phyloP scores from a whole-genome alignment of 495 filamentous ascomycete genomes.

The Penicillium tannophilum region DNA sequence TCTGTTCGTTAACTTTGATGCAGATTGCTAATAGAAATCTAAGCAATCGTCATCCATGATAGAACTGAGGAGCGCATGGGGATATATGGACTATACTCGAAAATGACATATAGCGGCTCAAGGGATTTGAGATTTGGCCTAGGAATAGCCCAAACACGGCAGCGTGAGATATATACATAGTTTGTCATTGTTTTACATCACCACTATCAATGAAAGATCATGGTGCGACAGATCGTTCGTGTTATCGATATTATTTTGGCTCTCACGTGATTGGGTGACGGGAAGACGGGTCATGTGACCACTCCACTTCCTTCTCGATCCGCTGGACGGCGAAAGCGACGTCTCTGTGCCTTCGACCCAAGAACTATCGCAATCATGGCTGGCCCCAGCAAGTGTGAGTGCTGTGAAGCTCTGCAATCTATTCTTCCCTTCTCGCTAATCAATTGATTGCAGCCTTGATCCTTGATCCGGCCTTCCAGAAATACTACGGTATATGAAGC shows the following conservation, averaged over 20 bases:
- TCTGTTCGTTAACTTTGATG: too few species aligned
- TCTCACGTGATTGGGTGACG: constrained; percentile 1
- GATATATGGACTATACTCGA: too few species aligned
- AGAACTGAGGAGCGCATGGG: too few species aligned
- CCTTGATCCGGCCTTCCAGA: constrained; percentile 77
- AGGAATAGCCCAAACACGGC: too few species aligned
- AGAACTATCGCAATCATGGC: constrained; percentile 42
- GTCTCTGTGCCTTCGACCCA: constrained; percentile 9
- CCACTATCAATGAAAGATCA: too few species aligned
- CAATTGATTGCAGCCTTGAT: constrained; percentile 49
- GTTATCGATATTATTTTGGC: neutral
- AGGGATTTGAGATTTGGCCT: too few species aligned
- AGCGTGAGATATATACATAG: too few species aligned
- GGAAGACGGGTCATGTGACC: constrained; percentile 6
- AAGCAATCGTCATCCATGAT: too few species aligned
- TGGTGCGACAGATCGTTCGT: neutral
- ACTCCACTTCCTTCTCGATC: constrained; percentile 10
- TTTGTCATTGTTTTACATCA: too few species aligned
- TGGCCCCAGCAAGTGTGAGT: constrained; percentile 53
- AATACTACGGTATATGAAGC: constrained; percentile 65
- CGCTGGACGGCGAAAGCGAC: constrained; percentile 1
- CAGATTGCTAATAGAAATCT: too few species aligned
- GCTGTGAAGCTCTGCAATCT: neutral
- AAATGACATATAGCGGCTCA: too few species aligned
- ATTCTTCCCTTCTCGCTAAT: constrained; percentile 2